Evolutionary conservation across 306 rosid species (phyloP), one percentile per base, ranked within the genome.

Genomic region (Malus sieversii): DNA sequence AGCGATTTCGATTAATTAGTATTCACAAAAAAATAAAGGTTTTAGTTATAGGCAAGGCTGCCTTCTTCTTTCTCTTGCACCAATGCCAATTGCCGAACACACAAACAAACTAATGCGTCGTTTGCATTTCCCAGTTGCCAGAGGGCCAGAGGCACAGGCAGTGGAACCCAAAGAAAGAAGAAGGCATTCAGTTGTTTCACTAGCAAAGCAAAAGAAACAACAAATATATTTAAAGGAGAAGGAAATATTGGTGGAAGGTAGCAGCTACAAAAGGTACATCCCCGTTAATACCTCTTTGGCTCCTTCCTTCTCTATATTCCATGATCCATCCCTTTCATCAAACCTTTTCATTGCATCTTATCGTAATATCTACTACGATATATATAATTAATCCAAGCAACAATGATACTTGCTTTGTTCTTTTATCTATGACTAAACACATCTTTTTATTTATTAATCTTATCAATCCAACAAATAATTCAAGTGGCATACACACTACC

Each of bases 1-100:
- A 8, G 55, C 55, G 55, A 15, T 48, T 48, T 15, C 19, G 55
- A 42, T 42, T 42, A 38, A 5, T 75, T 32, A 42, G 52, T 19
- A 42, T 10, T 65, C 53, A 33, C 13, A 8, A 32, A 52, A 52
- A 72, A 19, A 27, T 10, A 12, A 14, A 63, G 6, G 10, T 9
- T 30, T 19, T 29, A 3, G 8, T 23, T 60, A 12, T 25, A 22
- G 32, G 15, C 2, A 60, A 27, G 68, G 45, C 45, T 42, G 12
- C 12, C 45, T 42, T 42, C 45, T 42, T 42, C 80, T 79, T 83
- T 83, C 86, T 83, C 83, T 75, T 75, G 75, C 55, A 75, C 67
- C 83, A 75, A 79, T 48, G 83, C 71, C 74, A 60, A 13, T 0
- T 60, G 32, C 66, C 66, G 27, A 27, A 27, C 29, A 60, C 66